Evolutionary conservation across 139 green algal genomes (phyloP), one percentile per base, ranked within the genome.

Genomic region (Eudorina sp.): DNA sequence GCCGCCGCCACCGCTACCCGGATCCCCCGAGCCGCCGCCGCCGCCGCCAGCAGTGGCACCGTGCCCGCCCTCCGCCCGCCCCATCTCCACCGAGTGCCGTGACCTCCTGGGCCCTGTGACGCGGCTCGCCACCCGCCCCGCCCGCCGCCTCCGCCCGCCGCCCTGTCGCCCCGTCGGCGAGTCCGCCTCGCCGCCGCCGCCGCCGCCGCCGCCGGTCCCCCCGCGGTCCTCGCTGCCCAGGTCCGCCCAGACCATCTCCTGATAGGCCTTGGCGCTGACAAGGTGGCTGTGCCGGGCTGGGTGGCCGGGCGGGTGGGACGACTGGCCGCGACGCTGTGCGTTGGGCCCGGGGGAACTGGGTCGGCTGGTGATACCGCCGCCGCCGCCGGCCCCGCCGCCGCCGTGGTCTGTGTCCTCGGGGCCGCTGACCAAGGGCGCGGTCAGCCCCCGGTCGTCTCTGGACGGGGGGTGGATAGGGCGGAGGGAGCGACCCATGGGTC

Each of bases 181-280:
- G 41, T 29, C 74, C 36, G 19, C 53, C 6, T 41, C 53, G n/a
- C 29, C 77, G 14, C 21, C 69, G 25, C 46, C 74, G 29, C 46
- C 46, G 1, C 46, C 14, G n/a, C 46, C 11, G 46, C 29, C 29
- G 29, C n/a, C 29, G 46, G 45, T 46, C 27, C 46, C 9, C 48
- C 38, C 21, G 27, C 46, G 45, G 7, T 74, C 80, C 45, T 76
- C 60, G 0, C 40, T 23, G 18, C 19, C 76, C 13, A 94, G 48
- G 41, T 94, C 92, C 29, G 92, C 92, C 92, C 92, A 94, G 18
- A 94, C 92, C 46, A 91, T 43, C 77, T 90, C 73, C 66, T 75
- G 83, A 41, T 94, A 92, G 25, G 70, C 75, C 36, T 85, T 80
- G 31, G 91, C 69, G 31, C 86, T 85, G 34, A 94, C 19, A 7